Evolutionary conservation across 1,139 yeast species (phyloP).

Genomic region (Pichia norvegensis): DNA sequence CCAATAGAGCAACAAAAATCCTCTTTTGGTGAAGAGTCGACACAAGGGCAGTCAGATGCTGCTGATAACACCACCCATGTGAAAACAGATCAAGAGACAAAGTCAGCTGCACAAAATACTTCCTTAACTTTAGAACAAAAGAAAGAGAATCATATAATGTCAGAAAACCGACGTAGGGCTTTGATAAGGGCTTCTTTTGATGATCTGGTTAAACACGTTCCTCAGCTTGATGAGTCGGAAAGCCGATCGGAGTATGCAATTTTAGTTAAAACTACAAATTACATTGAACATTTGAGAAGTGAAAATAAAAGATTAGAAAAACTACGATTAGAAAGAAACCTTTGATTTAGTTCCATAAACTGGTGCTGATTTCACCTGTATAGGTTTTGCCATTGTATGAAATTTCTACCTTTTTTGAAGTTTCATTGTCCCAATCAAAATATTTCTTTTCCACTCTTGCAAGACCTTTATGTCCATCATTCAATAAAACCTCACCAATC

Average conservation of each 20-base stretch:
- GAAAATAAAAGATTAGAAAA: slow-evolving; percentile 13
- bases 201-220: slow-evolving; percentile 32
- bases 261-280: slow-evolving; percentile 24
- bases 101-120: not conserved
- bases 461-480: slow-evolving; percentile 57
- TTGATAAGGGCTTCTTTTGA: slow-evolving; percentile 35
- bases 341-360: not conserved
- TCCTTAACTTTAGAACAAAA: slow-evolving; percentile 29
- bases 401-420: slow-evolving; percentile 23
- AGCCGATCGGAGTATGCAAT: slow-evolving; percentile 34
- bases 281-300: slow-evolving; percentile 20
- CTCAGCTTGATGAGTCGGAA: slow-evolving; percentile 30
- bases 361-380: slow-evolving; percentile 6
- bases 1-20: not conserved
- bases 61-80: not conserved
- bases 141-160: slow-evolving; percentile 35
- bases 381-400: slow-evolving; percentile 10
- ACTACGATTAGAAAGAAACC: slow-evolving; percentile 5
- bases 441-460: slow-evolving; percentile 30
- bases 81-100: not conserved
- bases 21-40: not conserved
- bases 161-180: slow-evolving; percentile 36
- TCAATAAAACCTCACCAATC: slow-evolving; percentile 53
- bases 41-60: not conserved
- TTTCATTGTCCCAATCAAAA: slow-evolving; percentile 40